phyloP scores from a whole-genome alignment of 164 flowering plant genomes.

The Piper betle region DNA sequence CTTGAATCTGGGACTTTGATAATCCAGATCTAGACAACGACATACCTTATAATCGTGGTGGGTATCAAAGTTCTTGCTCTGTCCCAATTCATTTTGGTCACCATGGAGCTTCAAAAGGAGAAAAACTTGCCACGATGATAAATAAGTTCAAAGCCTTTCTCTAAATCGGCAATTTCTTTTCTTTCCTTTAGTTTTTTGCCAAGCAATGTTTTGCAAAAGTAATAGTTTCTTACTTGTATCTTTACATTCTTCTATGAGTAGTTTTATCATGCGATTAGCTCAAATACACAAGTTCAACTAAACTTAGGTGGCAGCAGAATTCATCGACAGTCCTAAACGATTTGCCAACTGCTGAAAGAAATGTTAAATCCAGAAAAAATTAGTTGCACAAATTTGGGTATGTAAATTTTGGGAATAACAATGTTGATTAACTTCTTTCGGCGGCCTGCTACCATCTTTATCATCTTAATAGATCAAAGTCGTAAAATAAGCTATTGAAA shows the following conservation, averaged over 20 bases:
- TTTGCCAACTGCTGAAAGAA: too few relatives aligned
- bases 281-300: neutral
- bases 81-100: neutral
- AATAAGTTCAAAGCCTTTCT: neutral
- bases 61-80: neutral
- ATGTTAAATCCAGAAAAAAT: too few relatives aligned
- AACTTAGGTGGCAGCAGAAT: neutral
- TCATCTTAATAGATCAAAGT: too few relatives aligned
- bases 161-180: too few relatives aligned
- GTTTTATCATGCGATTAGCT: neutral
- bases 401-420: too few relatives aligned
- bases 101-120: neutral
- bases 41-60: neutral
- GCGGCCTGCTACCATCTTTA: too few relatives aligned
- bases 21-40: neutral
- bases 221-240: too few relatives aligned
- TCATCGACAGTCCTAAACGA: neutral
- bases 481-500: neutral
- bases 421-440: too few relatives aligned
- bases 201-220: too few relatives aligned
- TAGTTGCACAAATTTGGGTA: too few relatives aligned
- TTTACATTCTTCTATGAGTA: too few relatives aligned
- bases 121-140: neutral
- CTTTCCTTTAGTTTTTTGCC: too few relatives aligned
- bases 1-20: conserved; percentile 47